Conservation (phyloP, 2,329 filamentous ascomycete genomes). For the Chrysoporthe cubensis region DNA sequence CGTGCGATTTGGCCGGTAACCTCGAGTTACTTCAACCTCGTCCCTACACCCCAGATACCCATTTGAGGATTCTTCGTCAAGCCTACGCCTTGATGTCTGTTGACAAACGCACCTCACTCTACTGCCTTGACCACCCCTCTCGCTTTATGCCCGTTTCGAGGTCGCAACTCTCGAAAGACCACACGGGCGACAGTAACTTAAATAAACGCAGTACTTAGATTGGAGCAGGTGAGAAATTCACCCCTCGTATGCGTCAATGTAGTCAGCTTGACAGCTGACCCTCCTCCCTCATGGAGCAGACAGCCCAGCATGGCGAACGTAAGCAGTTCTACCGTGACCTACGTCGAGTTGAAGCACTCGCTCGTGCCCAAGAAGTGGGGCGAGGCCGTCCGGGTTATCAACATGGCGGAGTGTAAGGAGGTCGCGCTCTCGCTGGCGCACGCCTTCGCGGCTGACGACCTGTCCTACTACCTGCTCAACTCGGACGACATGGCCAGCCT, state of each 20-base stretch:
- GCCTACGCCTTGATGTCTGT: slow-evolving; percentile 61
- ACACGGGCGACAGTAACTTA: slow-evolving; percentile 61
- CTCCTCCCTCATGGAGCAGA: background rate
- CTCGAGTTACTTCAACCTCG: slow-evolving; percentile 12
- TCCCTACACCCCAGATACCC: slow-evolving; percentile 26
- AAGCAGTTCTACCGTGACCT: slow-evolving; percentile 36
- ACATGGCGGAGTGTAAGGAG: slow-evolving; percentile 69
- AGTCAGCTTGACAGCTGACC: slow-evolving; percentile 2
- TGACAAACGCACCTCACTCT: slow-evolving; percentile 59
- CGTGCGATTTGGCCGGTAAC: slow-evolving; percentile 15
- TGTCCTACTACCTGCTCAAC: slow-evolving; percentile 75
- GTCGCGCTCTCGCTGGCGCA: slow-evolving; percentile 74
- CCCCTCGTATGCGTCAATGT: background rate
- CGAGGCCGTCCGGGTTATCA: slow-evolving; percentile 64
- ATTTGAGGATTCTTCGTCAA: slow-evolving; percentile 28
- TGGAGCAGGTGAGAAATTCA: slow-evolving; percentile 12
- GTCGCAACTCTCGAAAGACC: slow-evolving; percentile 57
- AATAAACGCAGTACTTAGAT: slow-evolving; percentile 51
- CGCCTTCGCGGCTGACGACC: slow-evolving; percentile 76
- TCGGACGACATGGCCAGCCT: slow-evolving; percentile 67
- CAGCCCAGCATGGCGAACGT: slow-evolving; percentile 50
- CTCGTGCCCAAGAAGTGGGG: slow-evolving; percentile 58
- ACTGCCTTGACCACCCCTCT: slow-evolving; percentile 59
- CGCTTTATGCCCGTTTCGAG: slow-evolving; percentile 62
- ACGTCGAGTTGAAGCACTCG: slow-evolving; percentile 45